phyloP scores from a whole-genome alignment of 2,329 filamentous ascomycete genomes.

The Cladophialophora psammophila region DNA sequence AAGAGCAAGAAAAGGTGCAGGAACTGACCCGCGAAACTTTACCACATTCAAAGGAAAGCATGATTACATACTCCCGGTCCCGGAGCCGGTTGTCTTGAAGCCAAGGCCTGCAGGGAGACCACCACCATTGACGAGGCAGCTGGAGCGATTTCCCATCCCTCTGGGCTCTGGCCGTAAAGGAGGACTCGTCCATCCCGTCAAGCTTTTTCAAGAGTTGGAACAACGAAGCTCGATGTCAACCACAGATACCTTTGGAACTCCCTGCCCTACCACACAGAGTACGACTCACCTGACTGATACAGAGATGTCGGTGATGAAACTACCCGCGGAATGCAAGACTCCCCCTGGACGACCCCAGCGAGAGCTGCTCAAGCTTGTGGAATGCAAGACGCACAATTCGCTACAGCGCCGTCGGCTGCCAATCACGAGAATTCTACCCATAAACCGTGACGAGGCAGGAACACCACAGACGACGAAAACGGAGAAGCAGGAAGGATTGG shows the following conservation, averaged over 20 bases:
- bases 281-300: not conserved
- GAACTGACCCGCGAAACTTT: conserved; percentile 15
- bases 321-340: not conserved
- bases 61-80: conserved; percentile 39
- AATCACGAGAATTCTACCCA: not conserved
- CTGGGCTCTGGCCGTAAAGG: conserved; percentile 21
- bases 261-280: conserved; percentile 20
- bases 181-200: conserved; percentile 32
- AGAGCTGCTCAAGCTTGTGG: conserved; percentile 1
- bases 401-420: not conserved
- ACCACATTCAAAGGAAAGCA: conserved; percentile 21
- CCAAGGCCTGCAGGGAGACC: conserved; percentile 37
- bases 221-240: conserved; percentile 17
- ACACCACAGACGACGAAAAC: not conserved
- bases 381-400: not conserved
- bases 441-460: not conserved
- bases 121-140: conserved; percentile 35
- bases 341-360: not conserved
- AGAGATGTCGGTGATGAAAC: conserved; percentile 2
- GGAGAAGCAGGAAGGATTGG: conserved; percentile 6
- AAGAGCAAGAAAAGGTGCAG: conserved; percentile 6
- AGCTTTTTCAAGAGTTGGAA: conserved; percentile 35
- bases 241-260: conserved; percentile 22
- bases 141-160: conserved; percentile 35
- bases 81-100: conserved; percentile 36